Evolutionary conservation across 805 yeast genomes (phyloP), one percentile per base, ranked within the genome.

Genomic region (Monosporozyma yasuniensis): DNA sequence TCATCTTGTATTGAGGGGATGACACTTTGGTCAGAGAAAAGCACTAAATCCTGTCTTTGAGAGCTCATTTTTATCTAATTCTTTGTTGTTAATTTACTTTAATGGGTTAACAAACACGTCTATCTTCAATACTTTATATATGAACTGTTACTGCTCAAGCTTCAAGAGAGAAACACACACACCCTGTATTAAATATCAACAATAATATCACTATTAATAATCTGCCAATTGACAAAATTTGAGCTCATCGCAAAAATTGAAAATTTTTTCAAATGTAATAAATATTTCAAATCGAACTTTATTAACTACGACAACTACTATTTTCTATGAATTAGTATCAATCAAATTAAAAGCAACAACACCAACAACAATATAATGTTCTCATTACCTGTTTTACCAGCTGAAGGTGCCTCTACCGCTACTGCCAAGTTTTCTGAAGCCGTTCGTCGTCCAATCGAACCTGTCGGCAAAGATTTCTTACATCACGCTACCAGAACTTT

Each of bases 401-500:
- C 73, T 56, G 69, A 76, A 51, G 77, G 78, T 28, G 72, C 76
- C 39, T 76, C 78, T 69, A 76, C 74, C 58, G 72, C 77, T 30
- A 69, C 63, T 47, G 69, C 78, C 56, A 72, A 74, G 50, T 79
- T 73, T 66, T 63, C 84, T 44, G 76, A 79, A 22, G 75, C 89
- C 45, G 76, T 76, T 44, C 84, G 84, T 60, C 84, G 96, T 68
- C 83, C 91, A 52, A 75, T 90, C 55, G 99, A 93, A 73, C 98
- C 99, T 37, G 96, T 91, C 58, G 99, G 99, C 50, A 91, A 95
- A 54, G 86, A 79, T 67, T 93, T 90, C 74, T 75, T 93, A 61
- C 96, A 96, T 47, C 99, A 93, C 65, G 98, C 98, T 52, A 82
- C 96, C 59, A 86, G 99, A 77, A 80, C 95, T 49, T 76, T 90